Evolutionary conservation across 163 green algal genomes (phyloP).

Genomic region (Chlorella variabilis): DNA sequence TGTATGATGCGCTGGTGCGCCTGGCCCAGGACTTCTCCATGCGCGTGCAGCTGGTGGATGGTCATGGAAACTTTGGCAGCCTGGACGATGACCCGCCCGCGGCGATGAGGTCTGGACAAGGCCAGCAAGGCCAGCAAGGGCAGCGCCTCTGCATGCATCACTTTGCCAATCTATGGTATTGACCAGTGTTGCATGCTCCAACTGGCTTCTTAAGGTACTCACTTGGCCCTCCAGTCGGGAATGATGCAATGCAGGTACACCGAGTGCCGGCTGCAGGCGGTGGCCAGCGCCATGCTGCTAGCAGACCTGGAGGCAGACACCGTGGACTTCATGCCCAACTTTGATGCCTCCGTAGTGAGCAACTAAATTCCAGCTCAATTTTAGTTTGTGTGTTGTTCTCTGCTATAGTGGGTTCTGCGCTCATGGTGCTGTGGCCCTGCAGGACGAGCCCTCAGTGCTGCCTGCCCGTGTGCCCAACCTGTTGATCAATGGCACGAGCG

Average conservation of each 20-base stretch:
- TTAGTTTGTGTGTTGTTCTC: not conserved
- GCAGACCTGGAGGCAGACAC: conserved; percentile 84
- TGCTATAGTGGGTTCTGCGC: too few relatives aligned
- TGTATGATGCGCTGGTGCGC: conserved; percentile 97
- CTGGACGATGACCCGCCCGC: conserved; percentile 93
- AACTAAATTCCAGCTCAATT: not conserved
- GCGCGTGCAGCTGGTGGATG: conserved; percentile 78
- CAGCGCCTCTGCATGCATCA: too few relatives aligned
- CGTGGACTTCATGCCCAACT: conserved; percentile 90
- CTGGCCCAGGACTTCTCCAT: conserved; percentile 95
- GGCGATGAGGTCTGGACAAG: conserved; percentile 86
- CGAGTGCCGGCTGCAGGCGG: conserved; percentile 83
- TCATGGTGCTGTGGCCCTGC: conserved; percentile 16
- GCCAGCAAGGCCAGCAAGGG: conserved; percentile 29
- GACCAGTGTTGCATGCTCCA: not conserved
- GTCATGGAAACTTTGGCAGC: conserved; percentile 99
- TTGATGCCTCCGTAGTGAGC: conserved; percentile 82
- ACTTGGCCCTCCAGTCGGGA: too few relatives aligned
- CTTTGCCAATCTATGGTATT: too few relatives aligned
- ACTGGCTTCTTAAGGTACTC: too few relatives aligned
- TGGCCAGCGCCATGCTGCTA: conserved; percentile 78
- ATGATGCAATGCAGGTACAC: conserved; percentile 65
- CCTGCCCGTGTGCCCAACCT: conserved; percentile 90
- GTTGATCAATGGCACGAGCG: conserved; percentile 92
- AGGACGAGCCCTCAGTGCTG: conserved; percentile 93